Base-by-base conservation (phyloP, 2,329 filamentous ascomycete genomes). In the Emericellopsis cladophorae region DNA sequence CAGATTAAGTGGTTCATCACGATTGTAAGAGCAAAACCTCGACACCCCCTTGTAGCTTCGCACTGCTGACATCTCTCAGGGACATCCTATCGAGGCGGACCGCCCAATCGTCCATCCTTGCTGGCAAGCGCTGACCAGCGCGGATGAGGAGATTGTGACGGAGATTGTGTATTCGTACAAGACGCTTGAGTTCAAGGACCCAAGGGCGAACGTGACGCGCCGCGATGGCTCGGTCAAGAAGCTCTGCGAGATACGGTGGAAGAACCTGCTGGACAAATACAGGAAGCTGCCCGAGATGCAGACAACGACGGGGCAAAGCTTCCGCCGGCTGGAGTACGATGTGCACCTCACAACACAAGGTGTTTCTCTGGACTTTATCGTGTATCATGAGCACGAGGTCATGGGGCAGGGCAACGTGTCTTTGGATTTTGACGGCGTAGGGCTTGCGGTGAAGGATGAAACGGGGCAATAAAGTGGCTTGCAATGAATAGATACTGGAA, bases 1-100 rank as follows among this genome's bases (percentile, higher is more conserved):
- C 57, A 60, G 21, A 49, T 53, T 6, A 8, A 42, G 1, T 62
- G 59, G 59, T 61, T 58, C 34, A 29, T 59, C 2, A 21, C 44
- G 12, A 46, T 48, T 29, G 51, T 54, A 42, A 18, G 46, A 21
- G 18, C n/a, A n/a, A n/a, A n/a, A n/a, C 18, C 18, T 21, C 18
- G 18, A 21, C 18, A 21, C 18, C 18, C 18, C 5, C 18, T 5
- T 12, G 26, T 29, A 9, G 26, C 26, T 29, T 12, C 3, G 26
- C 26, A 29, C 9, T 29, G 6, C 26, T 29, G 26, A 29, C 26
- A 3, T 9, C 12, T 3, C 12, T 7, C 3, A 29, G 26, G 26
- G 26, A 12, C 26, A 29, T 29, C 26, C 26, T 9, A 29, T 29
- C 12, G 26, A 29, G 26, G 26, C 26, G 26, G 26, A 12, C 26